Base-by-base conservation (phyloP, 1,284 basidiomycete genomes). In the Leccinum pachyderme region DNA sequence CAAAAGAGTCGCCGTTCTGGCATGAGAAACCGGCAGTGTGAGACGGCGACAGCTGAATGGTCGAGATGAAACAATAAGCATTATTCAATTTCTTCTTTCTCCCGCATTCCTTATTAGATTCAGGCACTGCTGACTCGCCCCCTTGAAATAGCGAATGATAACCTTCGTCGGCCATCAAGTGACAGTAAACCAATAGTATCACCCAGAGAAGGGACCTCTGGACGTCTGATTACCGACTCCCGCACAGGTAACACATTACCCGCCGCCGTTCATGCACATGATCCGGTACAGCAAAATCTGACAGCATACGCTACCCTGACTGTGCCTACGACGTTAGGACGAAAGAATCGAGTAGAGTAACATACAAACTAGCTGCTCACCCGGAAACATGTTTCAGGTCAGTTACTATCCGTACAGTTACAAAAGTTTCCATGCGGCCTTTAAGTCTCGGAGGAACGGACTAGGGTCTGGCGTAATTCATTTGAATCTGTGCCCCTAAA, bases 141-240 rank as follows among this genome's bases (percentile, higher is more conserved):
- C 49, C 62, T 61, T 49, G 18, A 18, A 18, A 25, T 8, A 62
- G 47, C 48, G 62, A 63, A 28, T 56, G 63, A 63, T 66, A 66
- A 12, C 59, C 62, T 63, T 67, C 53, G 58, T 53, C 64, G 49
- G 54, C 57, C 56, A 62, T 61, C 53, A 65, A 8, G n/a, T n/a
- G n/a, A n/a, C n/a, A 24, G 29, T n/a, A 32, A 22, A 27, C 5
- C 3, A 22, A 22, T 31, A 18, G 18, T 39, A 27, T 39, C 37
- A 24, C 37, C 49, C 37, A 39, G 39, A 49, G 25, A 35, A 29
- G 18, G 1, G 18, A 18, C 18, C 18, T 18, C 18, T 18, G 1
- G 18, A 18, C 18, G 18, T 18, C 18, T 18, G 18, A 8, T n/a
- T 22, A 39, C 37, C 18, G 37, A 39, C 37, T 33, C 25, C 31